Conservation (phyloP, 176 grass and related monocot species). For the Oryza rufipogon region DNA sequence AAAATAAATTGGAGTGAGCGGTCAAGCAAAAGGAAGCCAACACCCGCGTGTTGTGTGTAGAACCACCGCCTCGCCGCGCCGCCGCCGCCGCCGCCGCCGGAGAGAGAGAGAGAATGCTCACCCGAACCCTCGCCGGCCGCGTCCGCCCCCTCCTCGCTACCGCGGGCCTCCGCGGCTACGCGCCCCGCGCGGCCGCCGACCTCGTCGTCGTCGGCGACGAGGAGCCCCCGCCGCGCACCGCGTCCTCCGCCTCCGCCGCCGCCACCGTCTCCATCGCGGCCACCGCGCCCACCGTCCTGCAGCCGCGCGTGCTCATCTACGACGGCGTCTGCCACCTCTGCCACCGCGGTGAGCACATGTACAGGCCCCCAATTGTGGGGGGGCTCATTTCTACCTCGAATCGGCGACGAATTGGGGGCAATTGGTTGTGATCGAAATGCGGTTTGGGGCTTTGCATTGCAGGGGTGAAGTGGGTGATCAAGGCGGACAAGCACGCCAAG, state of each 20-base stretch:
- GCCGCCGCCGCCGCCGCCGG: neutral
- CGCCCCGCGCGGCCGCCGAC: neutral
- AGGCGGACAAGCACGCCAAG: constrained; percentile 76
- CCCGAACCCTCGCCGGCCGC: constrained; percentile 44
- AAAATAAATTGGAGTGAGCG: neutral
- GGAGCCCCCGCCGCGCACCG: constrained; percentile 39
- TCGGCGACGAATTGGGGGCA: neutral
- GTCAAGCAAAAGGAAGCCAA: neutral
- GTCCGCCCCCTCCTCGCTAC: constrained; percentile 11
- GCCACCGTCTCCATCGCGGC: constrained; percentile 24
- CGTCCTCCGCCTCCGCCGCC: neutral
- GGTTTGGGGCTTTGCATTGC: constrained; percentile 10
- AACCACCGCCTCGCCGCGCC: constrained; percentile 23
- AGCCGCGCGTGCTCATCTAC: constrained; percentile 95
- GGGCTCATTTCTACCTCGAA: too few species aligned
- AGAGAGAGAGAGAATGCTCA: constrained; percentile 40
- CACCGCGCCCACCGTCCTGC: constrained; percentile 62
- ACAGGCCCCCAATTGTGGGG: too few species aligned
- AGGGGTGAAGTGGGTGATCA: constrained; percentile 92
- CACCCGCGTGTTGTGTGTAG: neutral
- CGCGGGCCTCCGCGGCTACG: constrained; percentile 11
- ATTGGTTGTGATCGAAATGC: neutral
- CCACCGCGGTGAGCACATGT: constrained; percentile 64
- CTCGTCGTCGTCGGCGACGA: constrained; percentile 22
- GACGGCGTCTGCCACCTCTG: constrained; percentile 97